Percentiles rank a stretch among this genome's conserved stretches.
Conservation (phyloP, 2,329 filamentous ascomycete genomes). For the Fusarium staphyleae region DNA sequence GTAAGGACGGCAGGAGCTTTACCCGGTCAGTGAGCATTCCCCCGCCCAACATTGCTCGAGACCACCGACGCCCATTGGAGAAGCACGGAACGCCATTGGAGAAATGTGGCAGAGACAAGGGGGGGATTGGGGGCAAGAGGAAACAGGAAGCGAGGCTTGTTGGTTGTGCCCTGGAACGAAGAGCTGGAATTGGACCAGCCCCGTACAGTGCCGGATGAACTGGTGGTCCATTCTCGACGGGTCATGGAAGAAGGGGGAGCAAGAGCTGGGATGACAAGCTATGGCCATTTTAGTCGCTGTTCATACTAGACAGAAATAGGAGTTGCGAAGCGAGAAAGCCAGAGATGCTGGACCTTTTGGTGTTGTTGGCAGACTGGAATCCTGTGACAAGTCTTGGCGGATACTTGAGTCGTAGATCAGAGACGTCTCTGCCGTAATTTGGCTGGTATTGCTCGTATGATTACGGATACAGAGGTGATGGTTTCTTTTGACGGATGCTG, state of each 20-base stretch:
- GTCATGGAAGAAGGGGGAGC: background rate
- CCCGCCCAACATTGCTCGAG: background rate
- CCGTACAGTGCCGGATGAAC: constrained; percentile 6
- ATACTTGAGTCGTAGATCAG: no score
- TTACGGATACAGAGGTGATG: background rate
- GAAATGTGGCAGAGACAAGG: no score
- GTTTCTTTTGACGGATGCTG: no score
- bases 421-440: background rate
- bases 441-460: background rate
- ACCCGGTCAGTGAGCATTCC: constrained; percentile 7
- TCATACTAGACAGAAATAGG: constrained; percentile 15
- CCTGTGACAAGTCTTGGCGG: background rate
- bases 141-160: background rate
- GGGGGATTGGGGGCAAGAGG: background rate
- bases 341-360: background rate
- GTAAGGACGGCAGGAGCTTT: constrained; percentile 39
- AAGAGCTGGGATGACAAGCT: background rate
- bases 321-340: constrained; percentile 7
- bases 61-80: background rate
- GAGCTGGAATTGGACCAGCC: background rate
- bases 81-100: no score
- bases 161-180: background rate
- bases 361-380: background rate
- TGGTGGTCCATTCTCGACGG: background rate
- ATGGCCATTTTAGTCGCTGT: no score